phyloP scores from a whole-genome alignment of 1,284 basidiomycete species.

The Sphagnurus paluster region DNA sequence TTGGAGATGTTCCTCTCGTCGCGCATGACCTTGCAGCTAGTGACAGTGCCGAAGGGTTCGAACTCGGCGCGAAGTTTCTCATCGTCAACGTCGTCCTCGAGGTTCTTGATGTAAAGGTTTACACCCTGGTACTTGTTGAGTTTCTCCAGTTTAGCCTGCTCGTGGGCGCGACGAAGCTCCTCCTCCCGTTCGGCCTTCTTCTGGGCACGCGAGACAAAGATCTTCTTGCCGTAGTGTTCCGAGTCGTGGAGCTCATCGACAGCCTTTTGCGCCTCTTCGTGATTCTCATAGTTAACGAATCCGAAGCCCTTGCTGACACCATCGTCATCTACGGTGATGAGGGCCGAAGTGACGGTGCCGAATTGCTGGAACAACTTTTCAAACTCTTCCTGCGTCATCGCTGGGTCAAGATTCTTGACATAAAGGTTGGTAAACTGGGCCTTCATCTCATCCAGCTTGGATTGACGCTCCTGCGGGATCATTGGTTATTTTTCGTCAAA shows the following conservation, averaged over 20 bases:
- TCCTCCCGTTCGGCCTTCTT: slow-evolving; percentile 99
- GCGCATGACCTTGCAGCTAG: slow-evolving; percentile 99
- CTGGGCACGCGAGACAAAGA: slow-evolving; percentile 97
- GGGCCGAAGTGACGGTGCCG: slow-evolving; percentile 89
- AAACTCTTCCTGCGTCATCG: slow-evolving; percentile 88
- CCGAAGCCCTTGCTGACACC: slow-evolving; percentile 97
- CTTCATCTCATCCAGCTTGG: slow-evolving; percentile 97
- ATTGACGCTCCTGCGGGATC: slow-evolving; percentile 79
- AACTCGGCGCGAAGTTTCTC: slow-evolving; percentile 95
- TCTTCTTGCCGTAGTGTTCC: slow-evolving; percentile 86
- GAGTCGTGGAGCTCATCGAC: slow-evolving; percentile 90
- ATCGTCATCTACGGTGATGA: slow-evolving; percentile 79
- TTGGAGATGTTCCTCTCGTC: slow-evolving; percentile 91
- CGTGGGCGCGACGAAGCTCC: slow-evolving; percentile 92
- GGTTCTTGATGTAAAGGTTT: slow-evolving; percentile 99
- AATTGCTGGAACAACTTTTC: slow-evolving; percentile 78
- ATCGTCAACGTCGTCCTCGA: slow-evolving; percentile 91
- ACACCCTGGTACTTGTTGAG: slow-evolving; percentile 98
- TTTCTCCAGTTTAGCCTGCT: slow-evolving; percentile 96
- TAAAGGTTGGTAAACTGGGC: slow-evolving; percentile 98
- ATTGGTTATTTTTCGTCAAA: neutral
- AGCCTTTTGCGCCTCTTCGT: slow-evolving; percentile 91
- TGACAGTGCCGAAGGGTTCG: slow-evolving; percentile 95
- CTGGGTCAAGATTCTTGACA: slow-evolving; percentile 93
- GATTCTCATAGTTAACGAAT: slow-evolving; percentile 94